Evolutionary conservation across 1,284 basidiomycete species (phyloP).

Genomic region (Microbotryum saponariae): DNA sequence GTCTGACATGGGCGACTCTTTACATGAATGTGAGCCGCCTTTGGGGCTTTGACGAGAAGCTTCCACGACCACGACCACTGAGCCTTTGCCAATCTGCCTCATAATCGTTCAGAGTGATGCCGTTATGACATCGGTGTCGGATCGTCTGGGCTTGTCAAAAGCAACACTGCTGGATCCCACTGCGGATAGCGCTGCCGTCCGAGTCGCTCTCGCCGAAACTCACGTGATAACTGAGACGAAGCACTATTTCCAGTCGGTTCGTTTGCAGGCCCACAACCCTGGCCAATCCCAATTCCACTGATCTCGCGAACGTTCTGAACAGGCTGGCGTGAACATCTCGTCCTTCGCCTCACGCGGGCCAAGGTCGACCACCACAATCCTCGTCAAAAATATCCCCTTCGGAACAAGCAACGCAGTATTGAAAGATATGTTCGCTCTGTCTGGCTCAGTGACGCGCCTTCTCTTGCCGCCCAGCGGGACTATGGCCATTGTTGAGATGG

Average conservation of each 20-base stretch:
- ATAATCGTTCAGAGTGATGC: conserved; percentile 63
- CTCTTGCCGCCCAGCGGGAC: conserved; percentile 88
- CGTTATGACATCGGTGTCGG: conserved; percentile 72
- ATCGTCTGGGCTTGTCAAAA: conserved; percentile 72
- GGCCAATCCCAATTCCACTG: background rate
- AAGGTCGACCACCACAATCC: conserved; percentile 68
- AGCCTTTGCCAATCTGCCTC: conserved; percentile 11
- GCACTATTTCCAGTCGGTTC: conserved; percentile 66
- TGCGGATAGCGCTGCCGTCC: conserved; percentile 55
- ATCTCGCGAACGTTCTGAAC: background rate
- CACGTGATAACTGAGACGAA: conserved; percentile 94
- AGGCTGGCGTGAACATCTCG: conserved; percentile 48
- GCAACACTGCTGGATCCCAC: conserved; percentile 43
- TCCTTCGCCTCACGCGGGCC: conserved; percentile 47
- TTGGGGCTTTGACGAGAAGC: background rate
- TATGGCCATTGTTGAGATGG: conserved; percentile 85
- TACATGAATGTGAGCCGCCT: conserved; percentile 84
- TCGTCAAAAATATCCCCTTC: conserved; percentile 96
- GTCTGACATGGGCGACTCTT: conserved; percentile 88
- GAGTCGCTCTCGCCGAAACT: conserved; percentile 91
- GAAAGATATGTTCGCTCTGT: conserved; percentile 66
- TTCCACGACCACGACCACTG: conserved; percentile 1
- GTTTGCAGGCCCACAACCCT: conserved; percentile 36
- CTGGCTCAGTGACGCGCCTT: conserved; percentile 67
- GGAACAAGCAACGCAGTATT: conserved; percentile 71